Evolutionary conservation across 2,329 filamentous ascomycete species (phyloP).

Genomic region (Epichloe hybrida): DNA sequence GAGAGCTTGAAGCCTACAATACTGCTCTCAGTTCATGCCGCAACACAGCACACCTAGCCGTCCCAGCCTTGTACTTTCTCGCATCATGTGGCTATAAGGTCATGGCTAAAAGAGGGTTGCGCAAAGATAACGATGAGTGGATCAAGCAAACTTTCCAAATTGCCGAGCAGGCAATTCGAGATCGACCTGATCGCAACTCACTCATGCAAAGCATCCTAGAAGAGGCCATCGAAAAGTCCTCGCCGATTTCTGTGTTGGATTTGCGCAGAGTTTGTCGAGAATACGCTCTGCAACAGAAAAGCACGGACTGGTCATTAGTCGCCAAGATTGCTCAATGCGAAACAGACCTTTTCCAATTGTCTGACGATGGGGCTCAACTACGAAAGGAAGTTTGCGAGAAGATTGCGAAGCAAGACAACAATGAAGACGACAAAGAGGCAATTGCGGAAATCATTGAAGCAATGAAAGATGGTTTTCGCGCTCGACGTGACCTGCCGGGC

Average conservation of each 20-base stretch:
- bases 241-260: slow-evolving; percentile 24
- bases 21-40: slow-evolving; percentile 27
- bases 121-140: slow-evolving; percentile 24
- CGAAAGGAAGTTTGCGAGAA: slow-evolving; percentile 27
- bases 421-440: slow-evolving; percentile 9
- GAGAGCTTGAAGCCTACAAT: slow-evolving; percentile 27
- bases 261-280: slow-evolving; percentile 29
- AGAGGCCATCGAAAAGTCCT: slow-evolving; percentile 16
- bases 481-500: slow-evolving; percentile 27
- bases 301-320: slow-evolving; percentile 30
- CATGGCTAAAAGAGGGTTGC: slow-evolving; percentile 14
- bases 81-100: slow-evolving; percentile 17
- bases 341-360: slow-evolving; percentile 31
- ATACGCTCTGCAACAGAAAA: slow-evolving; percentile 24
- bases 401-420: slow-evolving; percentile 13
- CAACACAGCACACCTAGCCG: slow-evolving; percentile 21
- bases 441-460: slow-evolving; percentile 25
- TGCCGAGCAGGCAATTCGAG: slow-evolving; percentile 16
- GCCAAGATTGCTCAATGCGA: slow-evolving; percentile 30
- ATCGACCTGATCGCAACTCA: slow-evolving; percentile 12
- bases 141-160: slow-evolving; percentile 23
- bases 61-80: slow-evolving; percentile 32
- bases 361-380: slow-evolving; percentile 24
- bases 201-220: slow-evolving; percentile 20
- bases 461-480: slow-evolving; percentile 31